A percentile compares a stretch with the other conserved stretches of the same genome.
Evolutionary conservation across 192 early-diverging fungal species (phyloP).

Genomic region (Backusella liffmaniae): DNA sequence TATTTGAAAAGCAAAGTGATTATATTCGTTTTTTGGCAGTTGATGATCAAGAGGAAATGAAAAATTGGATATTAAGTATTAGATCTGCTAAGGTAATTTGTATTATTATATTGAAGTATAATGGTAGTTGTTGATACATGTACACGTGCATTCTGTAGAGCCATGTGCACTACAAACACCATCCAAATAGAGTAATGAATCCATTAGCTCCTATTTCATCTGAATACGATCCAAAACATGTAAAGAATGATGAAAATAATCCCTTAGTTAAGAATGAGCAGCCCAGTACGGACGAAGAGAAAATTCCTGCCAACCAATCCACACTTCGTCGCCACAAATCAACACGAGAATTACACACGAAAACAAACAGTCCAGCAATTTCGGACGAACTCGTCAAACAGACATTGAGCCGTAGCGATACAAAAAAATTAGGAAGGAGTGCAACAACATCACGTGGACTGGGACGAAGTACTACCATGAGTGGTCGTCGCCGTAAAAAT

Average conservation of each 20-base stretch:
- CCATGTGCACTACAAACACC: background rate
- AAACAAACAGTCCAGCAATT: background rate
- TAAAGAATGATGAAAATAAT: background rate
- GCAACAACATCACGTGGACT: conserved; percentile 2
- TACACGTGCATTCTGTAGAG: background rate
- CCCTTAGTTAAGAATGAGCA: background rate
- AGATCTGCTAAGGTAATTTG: conserved; percentile 62
- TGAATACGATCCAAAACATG: background rate
- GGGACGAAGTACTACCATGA: background rate
- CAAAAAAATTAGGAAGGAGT: conserved; percentile 5
- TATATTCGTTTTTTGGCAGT: conserved; percentile 73
- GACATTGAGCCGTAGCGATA: background rate
- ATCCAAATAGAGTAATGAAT: conserved; percentile 7
- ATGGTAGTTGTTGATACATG: background rate
- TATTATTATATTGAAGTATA: background rate
- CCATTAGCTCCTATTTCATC: conserved; percentile 9
- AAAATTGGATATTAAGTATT: conserved; percentile 71
- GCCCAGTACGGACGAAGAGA: background rate
- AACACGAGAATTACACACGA: background rate
- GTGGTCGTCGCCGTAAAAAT: background rate
- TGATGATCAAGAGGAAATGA: conserved; percentile 59
- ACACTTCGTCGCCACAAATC: conserved; percentile 12
- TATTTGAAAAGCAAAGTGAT: conserved; percentile 86
- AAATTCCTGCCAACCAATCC: background rate
- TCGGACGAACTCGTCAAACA: conserved; percentile 3